Percentiles rank a stretch among this genome's conserved stretches.
Conservation (phyloP, 805 yeast species). For the Starmera quercuum region DNA sequence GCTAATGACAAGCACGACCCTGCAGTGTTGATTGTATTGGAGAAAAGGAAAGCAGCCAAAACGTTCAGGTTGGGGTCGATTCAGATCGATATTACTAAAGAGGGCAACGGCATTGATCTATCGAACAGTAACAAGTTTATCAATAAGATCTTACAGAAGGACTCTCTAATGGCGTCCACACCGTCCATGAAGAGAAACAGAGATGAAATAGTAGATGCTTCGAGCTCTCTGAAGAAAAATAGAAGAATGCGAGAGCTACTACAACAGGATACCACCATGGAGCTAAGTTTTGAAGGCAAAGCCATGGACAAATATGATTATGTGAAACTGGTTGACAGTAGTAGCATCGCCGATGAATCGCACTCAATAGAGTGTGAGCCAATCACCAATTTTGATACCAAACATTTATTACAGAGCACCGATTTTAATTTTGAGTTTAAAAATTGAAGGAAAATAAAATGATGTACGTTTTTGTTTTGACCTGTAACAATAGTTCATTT, state of each 20-base stretch:
- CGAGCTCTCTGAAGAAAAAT: constrained; percentile 18
- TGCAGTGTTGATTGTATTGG: constrained; percentile 4
- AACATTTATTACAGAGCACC: constrained; percentile 15
- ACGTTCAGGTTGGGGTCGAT: constrained; percentile 11
- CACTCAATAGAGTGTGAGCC: constrained; percentile 3
- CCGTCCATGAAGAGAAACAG: constrained; percentile 21
- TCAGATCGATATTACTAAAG: constrained; percentile 9
- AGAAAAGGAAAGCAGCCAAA: constrained; percentile 7
- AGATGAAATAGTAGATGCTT: constrained; percentile 17
- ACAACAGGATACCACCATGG: constrained; percentile 22
- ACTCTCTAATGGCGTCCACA: constrained; percentile 1
- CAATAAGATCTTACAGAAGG: constrained; percentile 5
- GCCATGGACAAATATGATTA: constrained; percentile 36
- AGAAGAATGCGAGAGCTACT: constrained; percentile 12
- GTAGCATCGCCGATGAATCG: constrained; percentile 26
- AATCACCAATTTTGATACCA: constrained; percentile 12
- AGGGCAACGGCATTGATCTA: constrained; percentile 4
- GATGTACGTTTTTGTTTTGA: no score
- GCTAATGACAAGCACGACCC: constrained; percentile 7
- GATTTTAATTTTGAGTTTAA: constrained; percentile 15
- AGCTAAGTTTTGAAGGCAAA: constrained; percentile 37
- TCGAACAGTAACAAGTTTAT: constrained; percentile 6
- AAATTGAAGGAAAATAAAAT: no score
- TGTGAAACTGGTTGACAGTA: constrained; percentile 31
- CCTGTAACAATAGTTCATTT: no score